These are phyloP conservation scores for Globisporangium paddicum DNA, from an alignment of 352 stramenopile genomes.

Conservation along the genomic window DNA sequence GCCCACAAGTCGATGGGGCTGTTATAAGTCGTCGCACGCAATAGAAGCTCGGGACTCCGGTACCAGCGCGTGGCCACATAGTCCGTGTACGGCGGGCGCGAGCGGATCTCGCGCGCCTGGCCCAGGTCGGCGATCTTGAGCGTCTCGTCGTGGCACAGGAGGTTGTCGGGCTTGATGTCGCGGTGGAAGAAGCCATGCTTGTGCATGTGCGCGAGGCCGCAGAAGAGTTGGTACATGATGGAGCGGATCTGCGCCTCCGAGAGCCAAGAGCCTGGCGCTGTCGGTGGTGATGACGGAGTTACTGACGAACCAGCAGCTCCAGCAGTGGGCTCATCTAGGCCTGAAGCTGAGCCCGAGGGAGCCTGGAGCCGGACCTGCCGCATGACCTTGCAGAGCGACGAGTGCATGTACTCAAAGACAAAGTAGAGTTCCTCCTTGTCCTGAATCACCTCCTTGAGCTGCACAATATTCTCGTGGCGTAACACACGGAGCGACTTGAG, in stretches of 20 bases:
- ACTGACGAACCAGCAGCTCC: conserved; percentile 4
- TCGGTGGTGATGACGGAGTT: not conserved
- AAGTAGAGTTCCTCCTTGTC: conserved; percentile 88
- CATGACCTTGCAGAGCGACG: conserved; percentile 74
- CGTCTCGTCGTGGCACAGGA: conserved; percentile 51
- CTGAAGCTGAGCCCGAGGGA: not conserved
- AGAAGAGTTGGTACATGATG: conserved; percentile 78
- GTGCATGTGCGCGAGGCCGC: conserved; percentile 73
- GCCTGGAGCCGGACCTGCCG: conserved; percentile 27
- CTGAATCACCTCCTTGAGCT: conserved; percentile 83
- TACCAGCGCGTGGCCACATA: conserved; percentile 82
- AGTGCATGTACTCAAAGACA: conserved; percentile 87
- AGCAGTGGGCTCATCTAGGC: not conserved
- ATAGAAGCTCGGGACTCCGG: conserved; percentile 61
- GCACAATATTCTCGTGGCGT: conserved; percentile 79
- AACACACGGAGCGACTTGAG: conserved; percentile 73
- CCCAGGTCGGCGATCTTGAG: conserved; percentile 77
- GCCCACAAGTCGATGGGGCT: conserved; percentile 81
- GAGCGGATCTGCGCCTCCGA: conserved; percentile 64
- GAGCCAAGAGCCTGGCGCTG: conserved; percentile 26
- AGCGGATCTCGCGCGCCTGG: conserved; percentile 70
- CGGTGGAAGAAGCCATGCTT: conserved; percentile 83
- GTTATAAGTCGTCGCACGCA: conserved; percentile 70
- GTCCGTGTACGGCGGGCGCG: conserved; percentile 61
- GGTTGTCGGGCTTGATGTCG: conserved; percentile 81